Base-by-base conservation (phyloP, 306 rosid species). In the Dryas alaskensis region DNA sequence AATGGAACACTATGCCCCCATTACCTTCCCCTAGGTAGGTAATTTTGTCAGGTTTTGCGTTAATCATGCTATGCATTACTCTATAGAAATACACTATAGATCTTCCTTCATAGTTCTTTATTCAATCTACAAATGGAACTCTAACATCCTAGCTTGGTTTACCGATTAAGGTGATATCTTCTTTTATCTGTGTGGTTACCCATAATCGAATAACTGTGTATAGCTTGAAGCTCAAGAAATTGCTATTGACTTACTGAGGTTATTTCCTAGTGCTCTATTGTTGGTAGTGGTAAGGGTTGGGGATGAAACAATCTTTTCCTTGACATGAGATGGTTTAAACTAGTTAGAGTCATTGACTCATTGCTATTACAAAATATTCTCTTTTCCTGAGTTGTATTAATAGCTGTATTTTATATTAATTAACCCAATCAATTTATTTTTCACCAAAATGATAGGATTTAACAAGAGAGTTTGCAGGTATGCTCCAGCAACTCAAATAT, bases 401-500 rank as follows among this genome's bases (percentile, higher is more conserved):
- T 10, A 19, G 70, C 27, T 65, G 50, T 13, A 65, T 8, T 16
- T 46, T 48, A 25, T 7, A 19, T 25, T 7, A 53, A 52, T 14
- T 25, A 67, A 19, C 5, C 50, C 44, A 67, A 19, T 12, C 50
- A 43, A 12, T 67, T 9, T 25, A 48, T 31, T 48, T 50, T 16
- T 31, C 46, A 31, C 48, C 53, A 27, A 9, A 37, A 9, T 68
- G 60, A 50, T 16, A 31, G 64, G 64, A 27, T 65, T 42, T 45
- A 17, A 44, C 69, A 65, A 22, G 47, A 19, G 54, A 49, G 49
- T 73, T 76, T 83, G 47, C 76, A 91, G 98, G 84, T 93, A 91
- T 73, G 89, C 98, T 82, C 93, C 97, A 53, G 96, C 97, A 7
- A 93, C 97, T 62, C 97, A 91, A 65, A 72, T 93, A 77, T 93